A percentile compares a stretch with the other conserved stretches of the same genome.
Conservation (phyloP, 73 alveolate species). For the Tetrahymena thermophila region DNA sequence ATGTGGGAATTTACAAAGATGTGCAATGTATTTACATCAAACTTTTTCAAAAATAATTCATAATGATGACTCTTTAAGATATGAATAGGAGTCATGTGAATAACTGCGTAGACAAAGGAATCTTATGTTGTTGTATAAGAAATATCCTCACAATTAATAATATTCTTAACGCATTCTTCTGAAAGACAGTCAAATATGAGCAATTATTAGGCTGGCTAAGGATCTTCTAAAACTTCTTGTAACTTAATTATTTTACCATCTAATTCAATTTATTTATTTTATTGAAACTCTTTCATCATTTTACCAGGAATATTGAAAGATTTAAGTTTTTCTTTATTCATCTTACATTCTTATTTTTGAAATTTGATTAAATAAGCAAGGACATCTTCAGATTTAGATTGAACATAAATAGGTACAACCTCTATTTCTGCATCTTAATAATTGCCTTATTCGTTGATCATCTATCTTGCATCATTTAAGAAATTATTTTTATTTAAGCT, state of each 20-base stretch:
- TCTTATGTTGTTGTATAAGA: not conserved
- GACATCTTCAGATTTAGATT: not conserved
- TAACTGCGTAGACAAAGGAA: not conserved
- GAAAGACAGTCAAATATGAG: not conserved
- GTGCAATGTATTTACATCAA: not conserved
- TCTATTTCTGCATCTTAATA: not conserved
- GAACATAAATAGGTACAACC: not conserved
- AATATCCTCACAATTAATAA: not conserved
- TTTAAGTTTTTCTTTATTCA: not conserved
- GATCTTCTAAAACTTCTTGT: not conserved
- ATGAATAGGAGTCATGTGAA: not conserved
- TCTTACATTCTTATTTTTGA: not conserved
- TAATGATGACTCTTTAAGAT: not conserved
- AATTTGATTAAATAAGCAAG: not conserved
- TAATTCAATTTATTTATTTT: not conserved
- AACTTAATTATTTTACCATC: not conserved
- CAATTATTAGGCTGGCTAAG: not conserved
- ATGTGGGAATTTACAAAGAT: not conserved
- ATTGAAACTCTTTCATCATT: not conserved
- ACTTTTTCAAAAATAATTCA: not conserved
- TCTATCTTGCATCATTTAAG: not conserved
- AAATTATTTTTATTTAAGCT: not conserved
- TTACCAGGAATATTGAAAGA: not conserved
- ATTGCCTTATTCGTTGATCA: not conserved
- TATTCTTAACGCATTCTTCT: not conserved